phyloP scores from a whole-genome alignment of 2,329 filamentous ascomycete genomes.

The Colletotrichum tabaci region DNA sequence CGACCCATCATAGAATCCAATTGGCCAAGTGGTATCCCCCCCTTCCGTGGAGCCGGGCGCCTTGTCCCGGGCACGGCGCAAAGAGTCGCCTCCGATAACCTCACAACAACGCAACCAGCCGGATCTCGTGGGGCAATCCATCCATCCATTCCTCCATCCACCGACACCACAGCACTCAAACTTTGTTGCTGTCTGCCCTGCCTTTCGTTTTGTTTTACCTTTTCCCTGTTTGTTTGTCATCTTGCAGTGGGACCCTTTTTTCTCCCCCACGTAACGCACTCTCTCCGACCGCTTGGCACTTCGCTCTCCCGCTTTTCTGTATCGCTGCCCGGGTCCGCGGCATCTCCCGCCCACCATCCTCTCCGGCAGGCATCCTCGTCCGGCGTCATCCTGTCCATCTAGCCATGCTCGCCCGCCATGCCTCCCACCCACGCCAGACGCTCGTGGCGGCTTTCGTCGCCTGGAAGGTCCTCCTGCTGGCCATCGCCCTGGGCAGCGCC shows the following conservation, averaged over 20 bases:
- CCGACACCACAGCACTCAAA: neutral
- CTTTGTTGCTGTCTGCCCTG: neutral
- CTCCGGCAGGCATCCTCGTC: neutral
- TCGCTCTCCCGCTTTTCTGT: neutral
- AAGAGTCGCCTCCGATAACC: conserved; percentile 16
- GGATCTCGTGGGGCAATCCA: neutral
- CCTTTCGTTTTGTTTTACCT: neutral
- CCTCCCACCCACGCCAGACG: conserved; percentile 43
- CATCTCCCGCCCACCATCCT: neutral
- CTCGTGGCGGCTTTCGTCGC: conserved; percentile 63
- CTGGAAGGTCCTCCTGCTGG: conserved; percentile 80
- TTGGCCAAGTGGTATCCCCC: conserved; percentile 22
- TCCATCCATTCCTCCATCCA: too few relatives aligned
- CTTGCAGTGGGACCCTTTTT: neutral
- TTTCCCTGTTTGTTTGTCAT: neutral
- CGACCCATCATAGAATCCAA: neutral
- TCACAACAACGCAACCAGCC: conserved; percentile 9
- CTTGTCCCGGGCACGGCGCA: conserved; percentile 18
- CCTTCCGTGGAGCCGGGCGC: neutral
- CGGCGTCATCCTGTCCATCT: conserved; percentile 21
- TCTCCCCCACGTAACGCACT: neutral
- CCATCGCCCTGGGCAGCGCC: conserved; percentile 67
- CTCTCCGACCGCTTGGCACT: conserved; percentile 3
- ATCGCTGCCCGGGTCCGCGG: conserved; percentile 4
- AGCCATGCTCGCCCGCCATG: conserved; percentile 39